Evolutionary conservation across 1,139 yeast genomes (phyloP).

Genomic region (Taphrina sp.): DNA sequence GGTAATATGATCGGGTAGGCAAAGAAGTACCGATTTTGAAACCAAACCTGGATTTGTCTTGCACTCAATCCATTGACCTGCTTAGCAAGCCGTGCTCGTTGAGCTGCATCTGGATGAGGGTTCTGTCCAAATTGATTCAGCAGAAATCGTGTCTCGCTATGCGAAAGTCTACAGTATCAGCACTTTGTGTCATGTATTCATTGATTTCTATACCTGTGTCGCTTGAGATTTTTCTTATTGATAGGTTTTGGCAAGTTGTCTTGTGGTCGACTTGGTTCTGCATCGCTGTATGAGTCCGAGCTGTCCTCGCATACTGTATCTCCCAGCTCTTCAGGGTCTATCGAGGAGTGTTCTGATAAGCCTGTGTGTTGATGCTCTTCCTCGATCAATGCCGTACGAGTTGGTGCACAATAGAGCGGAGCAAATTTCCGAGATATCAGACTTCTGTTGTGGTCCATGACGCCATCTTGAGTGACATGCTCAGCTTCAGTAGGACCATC

Average conservation of each 20-base stretch:
- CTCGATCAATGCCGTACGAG: no score
- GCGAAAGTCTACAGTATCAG: slow-evolving; percentile 33
- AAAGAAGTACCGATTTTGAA: slow-evolving; percentile 37
- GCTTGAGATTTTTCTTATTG: slow-evolving; percentile 26
- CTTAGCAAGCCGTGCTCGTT: slow-evolving; percentile 36
- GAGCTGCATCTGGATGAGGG: slow-evolving; percentile 37
- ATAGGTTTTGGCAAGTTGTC: neutral
- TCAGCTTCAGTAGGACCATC: no score
- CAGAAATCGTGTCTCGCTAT: slow-evolving; percentile 38
- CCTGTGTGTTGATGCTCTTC: no score
- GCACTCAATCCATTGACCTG: slow-evolving; percentile 36
- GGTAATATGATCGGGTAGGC: no score
- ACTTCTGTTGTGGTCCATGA: no score
- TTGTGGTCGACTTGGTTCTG: neutral
- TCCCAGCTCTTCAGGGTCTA: no score
- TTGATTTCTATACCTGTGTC: slow-evolving; percentile 20
- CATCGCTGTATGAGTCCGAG: no score
- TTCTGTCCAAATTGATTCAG: slow-evolving; percentile 37
- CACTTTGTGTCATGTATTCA: neutral
- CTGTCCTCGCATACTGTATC: no score
- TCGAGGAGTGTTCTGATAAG: no score
- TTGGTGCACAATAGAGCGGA: no score
- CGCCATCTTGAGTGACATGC: no score
- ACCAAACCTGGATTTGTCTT: slow-evolving; percentile 39
- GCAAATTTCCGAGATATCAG: no score